These are phyloP conservation scores for Lactarius indigo DNA, from an alignment of 768 basidiomycete species.

Conservation along the genomic window DNA sequence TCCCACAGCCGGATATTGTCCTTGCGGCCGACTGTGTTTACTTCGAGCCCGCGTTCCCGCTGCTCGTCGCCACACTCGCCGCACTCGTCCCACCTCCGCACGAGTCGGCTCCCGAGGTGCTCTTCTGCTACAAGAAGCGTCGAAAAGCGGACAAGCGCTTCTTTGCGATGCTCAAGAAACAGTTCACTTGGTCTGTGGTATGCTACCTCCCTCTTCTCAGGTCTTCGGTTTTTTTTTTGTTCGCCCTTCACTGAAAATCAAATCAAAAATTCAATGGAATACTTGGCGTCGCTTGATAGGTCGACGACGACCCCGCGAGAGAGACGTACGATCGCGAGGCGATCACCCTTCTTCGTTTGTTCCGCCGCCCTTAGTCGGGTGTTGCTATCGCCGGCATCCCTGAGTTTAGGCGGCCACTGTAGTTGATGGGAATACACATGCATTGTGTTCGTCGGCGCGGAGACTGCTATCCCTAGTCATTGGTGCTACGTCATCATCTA, in stretches of 20 bases:
- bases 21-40: conserved; percentile 95
- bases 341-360: conserved; percentile 60
- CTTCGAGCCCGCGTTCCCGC: conserved; percentile 88
- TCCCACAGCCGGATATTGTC: conserved; percentile 59
- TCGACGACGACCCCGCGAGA: conserved; percentile 59
- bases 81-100: conserved; percentile 45
- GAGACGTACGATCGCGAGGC: conserved; percentile 58
- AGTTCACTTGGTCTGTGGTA: conserved; percentile 72
- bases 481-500: neutral
- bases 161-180: conserved; percentile 72
- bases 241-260: neutral
- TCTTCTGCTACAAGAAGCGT: conserved; percentile 94
- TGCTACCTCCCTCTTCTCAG: conserved; percentile 11
- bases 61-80: conserved; percentile 75
- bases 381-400: neutral
- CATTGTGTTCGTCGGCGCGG: neutral
- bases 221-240: neutral
- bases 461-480: neutral
- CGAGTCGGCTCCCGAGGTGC: conserved; percentile 45
- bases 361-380: conserved; percentile 10
- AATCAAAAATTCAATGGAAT: neutral
- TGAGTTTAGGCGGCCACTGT: neutral
- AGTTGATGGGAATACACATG: neutral
- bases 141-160: conserved; percentile 91
- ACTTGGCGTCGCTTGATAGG: conserved; percentile 36